Base-by-base conservation (phyloP, 106 monocot genomes). In the Chionographis japonica region DNA sequence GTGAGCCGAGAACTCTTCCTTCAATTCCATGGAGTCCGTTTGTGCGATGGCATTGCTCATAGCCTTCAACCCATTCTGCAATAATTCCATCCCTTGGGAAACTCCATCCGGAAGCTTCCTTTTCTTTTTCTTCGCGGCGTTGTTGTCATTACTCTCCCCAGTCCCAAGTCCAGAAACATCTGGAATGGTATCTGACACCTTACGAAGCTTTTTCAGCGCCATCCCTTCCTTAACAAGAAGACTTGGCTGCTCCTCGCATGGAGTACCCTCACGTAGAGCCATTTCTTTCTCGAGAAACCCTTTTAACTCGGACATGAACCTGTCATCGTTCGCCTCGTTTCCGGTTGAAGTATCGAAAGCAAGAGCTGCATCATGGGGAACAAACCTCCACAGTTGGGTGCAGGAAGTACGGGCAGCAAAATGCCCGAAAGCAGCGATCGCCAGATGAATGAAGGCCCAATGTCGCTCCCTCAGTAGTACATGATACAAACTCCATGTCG, bases 311-410 rank as follows among this genome's bases (percentile, higher is more conserved):
- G 68, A 66, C 90, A 99, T 99, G 61, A 93, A 99, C 12, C 71
- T 83, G 50, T 85, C 87, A 51, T 88, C 87, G 40, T 80, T 73
- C 46, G 87, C 56, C 39, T 81, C 69, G 8, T 55, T 81, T 52
- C 98, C 90, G 14, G 83, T 90, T 8, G 75, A 40, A 18, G 39
- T 61, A 69, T 98, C 87, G 70, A 80, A 99, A 18, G 93, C 85
- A 74, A 99, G 90, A 76, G 98, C 87, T 36, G 98, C 90, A 78
- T 93, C 85, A 68, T 52, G 65, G 5, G 98, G 90, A 75, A 93
- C 82, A 71, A 93, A 90, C 69, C 80, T 83, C 93, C 93, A 99
- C 12, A 99, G 78, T 56, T 90, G 71, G 4, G 78, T 81, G 55
- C 87, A 99, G 17, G 85, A 77, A 38, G 98, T 99, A 50, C 83